A percentile compares a stretch with the other conserved stretches of the same genome.
Conservation (phyloP, 306 rosid genomes). For the Cicer yamashitae region DNA sequence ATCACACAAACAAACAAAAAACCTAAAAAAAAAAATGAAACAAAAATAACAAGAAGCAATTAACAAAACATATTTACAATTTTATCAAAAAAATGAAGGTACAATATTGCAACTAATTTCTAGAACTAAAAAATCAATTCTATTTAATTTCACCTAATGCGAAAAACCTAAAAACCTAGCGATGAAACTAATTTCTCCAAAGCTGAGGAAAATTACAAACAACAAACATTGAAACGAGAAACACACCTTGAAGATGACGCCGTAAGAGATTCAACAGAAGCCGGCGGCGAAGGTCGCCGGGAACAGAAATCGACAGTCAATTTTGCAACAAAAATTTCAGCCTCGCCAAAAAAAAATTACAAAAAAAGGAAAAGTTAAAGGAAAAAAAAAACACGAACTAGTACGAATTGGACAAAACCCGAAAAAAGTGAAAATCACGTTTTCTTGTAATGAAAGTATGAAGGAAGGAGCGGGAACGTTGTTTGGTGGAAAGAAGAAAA, state of each 20-base stretch:
- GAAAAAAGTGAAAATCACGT: conserved; percentile 39
- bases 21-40: not conserved
- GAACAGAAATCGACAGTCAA: conserved; percentile 47
- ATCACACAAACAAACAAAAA: conserved; percentile 49
- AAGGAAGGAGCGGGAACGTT: conserved; percentile 51
- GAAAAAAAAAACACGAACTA: not conserved
- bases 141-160: not conserved
- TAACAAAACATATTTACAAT: not conserved
- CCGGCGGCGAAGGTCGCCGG: conserved; percentile 44
- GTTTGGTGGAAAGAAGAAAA: conserved; percentile 68
- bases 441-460: conserved; percentile 37
- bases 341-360: conserved; percentile 28
- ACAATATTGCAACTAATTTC: too few relatives aligned
- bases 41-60: conserved; percentile 23
- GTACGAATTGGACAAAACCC: conserved; percentile 16
- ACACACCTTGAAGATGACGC: conserved; percentile 52
- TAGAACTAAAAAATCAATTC: conserved; percentile 1
- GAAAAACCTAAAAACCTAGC: conserved; percentile 29
- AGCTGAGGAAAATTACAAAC: not conserved
- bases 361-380: not conserved
- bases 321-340: conserved; percentile 38
- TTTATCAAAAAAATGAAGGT: too few relatives aligned
- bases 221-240: not conserved
- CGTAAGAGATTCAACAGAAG: conserved; percentile 42
- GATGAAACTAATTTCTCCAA: not conserved